Evolutionary conservation across 2,329 filamentous ascomycete species (phyloP).

Genomic region (Verticillium zaregamsianum): DNA sequence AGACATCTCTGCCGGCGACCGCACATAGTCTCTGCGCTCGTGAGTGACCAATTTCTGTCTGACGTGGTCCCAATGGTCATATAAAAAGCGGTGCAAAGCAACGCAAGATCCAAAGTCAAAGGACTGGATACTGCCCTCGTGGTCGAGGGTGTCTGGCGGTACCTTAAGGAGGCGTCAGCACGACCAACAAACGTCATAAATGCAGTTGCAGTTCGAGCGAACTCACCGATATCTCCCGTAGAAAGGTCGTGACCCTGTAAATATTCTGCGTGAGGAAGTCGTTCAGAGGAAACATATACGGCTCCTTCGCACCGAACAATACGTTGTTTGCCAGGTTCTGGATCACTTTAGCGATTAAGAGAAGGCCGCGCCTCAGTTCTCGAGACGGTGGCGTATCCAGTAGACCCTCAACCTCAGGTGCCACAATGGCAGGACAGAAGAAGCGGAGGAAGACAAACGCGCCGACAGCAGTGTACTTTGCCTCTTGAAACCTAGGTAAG

Average conservation of each 20-base stretch:
- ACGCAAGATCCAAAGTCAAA: constrained; percentile 71
- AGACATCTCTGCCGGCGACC: constrained; percentile 48
- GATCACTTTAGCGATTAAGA: constrained; percentile 67
- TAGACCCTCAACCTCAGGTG: constrained; percentile 64
- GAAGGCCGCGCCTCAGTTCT: constrained; percentile 63
- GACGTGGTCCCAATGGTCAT: constrained; percentile 69
- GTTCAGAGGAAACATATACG: constrained; percentile 69
- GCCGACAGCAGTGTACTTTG: constrained; percentile 68
- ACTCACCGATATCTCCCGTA: constrained; percentile 62
- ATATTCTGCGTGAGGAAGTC: constrained; percentile 66
- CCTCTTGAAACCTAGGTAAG: constrained; percentile 59
- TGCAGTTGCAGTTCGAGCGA: constrained; percentile 8
- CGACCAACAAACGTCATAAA: background rate
- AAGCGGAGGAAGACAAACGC: constrained; percentile 69
- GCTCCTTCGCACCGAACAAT: constrained; percentile 66
- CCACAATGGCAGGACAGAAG: constrained; percentile 69
- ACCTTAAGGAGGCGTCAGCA: constrained; percentile 26
- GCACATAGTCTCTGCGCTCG: constrained; percentile 53
- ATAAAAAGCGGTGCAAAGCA: constrained; percentile 63
- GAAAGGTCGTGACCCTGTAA: constrained; percentile 61
- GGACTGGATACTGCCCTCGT: constrained; percentile 38
- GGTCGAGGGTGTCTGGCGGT: constrained; percentile 42
- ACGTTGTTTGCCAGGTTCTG: constrained; percentile 71
- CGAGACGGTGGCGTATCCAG: constrained; percentile 58
- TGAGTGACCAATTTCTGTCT: constrained; percentile 58